Evolutionary conservation across 2,329 filamentous ascomycete genomes (phyloP).

Genomic region (Dactylellina haptotyla): DNA sequence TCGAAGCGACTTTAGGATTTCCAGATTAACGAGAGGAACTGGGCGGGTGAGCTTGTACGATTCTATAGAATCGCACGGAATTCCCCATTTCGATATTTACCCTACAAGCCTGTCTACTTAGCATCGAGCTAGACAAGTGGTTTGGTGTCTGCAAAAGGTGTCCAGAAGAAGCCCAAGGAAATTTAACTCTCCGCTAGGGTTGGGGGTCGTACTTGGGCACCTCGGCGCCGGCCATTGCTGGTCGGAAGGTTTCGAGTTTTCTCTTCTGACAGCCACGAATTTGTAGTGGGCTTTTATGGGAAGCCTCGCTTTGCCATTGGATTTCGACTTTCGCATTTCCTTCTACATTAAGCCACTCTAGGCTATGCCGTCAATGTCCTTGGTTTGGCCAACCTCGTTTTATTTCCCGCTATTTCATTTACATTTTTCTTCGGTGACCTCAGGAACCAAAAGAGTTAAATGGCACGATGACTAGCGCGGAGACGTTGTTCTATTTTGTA

Average conservation of each 20-base stretch:
- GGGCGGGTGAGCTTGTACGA: conserved; percentile 17
- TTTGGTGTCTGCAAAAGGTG: conserved; percentile 24
- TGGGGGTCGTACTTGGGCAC: conserved; percentile 22
- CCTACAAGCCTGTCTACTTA: conserved; percentile 7
- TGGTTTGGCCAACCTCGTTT: too few relatives aligned
- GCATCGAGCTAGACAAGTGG: conserved; percentile 3
- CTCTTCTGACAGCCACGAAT: conserved; percentile 29
- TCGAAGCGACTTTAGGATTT: conserved; percentile 10
- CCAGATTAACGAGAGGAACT: neutral
- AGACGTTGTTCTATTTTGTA: conserved; percentile 11
- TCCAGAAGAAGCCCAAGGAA: conserved; percentile 33
- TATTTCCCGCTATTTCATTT: conserved; percentile 41
- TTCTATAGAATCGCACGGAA: conserved; percentile 1
- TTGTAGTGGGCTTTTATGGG: conserved; percentile 26
- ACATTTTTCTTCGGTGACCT: conserved; percentile 1
- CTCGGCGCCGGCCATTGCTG: conserved; percentile 49
- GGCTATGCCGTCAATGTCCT: conserved; percentile 11
- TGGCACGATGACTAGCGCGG: conserved; percentile 5
- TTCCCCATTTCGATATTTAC: conserved; percentile 5
- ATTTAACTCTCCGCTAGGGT: conserved; percentile 53
- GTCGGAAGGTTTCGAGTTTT: conserved; percentile 49
- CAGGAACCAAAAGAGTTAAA: conserved; percentile 13
- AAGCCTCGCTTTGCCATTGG: conserved; percentile 45
- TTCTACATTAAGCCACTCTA: conserved; percentile 46
- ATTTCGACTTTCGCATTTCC: conserved; percentile 44